Evolutionary conservation across 768 basidiomycete genomes (phyloP), one percentile per base, ranked within the genome.

Genomic region (Rhizopogon roseolus): DNA sequence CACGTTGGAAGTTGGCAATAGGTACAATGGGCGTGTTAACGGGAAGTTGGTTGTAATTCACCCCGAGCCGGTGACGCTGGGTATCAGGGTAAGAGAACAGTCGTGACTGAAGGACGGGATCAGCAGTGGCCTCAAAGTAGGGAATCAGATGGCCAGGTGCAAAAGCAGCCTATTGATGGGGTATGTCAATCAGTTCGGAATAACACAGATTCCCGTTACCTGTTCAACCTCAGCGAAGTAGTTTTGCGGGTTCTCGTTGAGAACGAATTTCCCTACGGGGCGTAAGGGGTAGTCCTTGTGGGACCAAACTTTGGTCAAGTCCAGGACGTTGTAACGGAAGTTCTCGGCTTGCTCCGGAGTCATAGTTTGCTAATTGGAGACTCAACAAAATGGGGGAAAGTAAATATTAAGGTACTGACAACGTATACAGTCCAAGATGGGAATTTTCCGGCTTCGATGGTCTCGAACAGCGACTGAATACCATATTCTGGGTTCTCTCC

Each of bases 181-280:
- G 13, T 17, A 29, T 27, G 6, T 45, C 37, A 7, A 32, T 59
- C 19, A 60, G 19, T 56, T 61, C 53, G 46, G 59, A 69, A 57
- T 61, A 43, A 60, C 59, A n/a, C 67, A 68, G 57, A 70, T 68
- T 58, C 60, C 65, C 56, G 77, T 59, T 36, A 90, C 88, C 76
- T 98, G 93, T 70, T 98, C 95, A 43, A 94, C 86, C 74, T 98
- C 95, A 49, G 93, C 86, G 55, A 97, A 97, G 81, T 93, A 97
- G 75, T 93, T 92, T 66, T 86, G 75, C 17, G 79, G 76, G 64
- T 89, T 88, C 71, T 88, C 79, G 68, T 91, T 80, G 58, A 91
- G 79, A 19, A 90, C 87, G 53, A 97, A 74, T 67, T 86, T 93
- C 63, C 94, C 95, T 59, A 98, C 71, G 40, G 84, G 86, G 59